A percentile compares a stretch with the other conserved stretches of the same genome.
These are phyloP conservation scores for Primulina eburnea DNA, from an alignment of 257 asterid genomes.

Conservation along the genomic window DNA sequence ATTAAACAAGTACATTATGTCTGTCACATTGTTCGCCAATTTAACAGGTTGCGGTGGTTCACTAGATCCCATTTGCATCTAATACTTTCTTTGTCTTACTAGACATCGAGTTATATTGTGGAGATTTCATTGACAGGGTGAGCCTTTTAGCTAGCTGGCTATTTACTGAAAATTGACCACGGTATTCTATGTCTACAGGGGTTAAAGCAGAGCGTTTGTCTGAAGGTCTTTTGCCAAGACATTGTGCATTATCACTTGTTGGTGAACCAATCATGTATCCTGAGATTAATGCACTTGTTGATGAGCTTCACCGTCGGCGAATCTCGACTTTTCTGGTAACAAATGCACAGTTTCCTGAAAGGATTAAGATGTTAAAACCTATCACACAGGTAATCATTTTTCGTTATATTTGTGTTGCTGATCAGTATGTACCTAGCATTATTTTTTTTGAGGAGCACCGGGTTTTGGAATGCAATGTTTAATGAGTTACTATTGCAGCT, in stretches of 20 bases:
- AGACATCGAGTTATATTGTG: not conserved
- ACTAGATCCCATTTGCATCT: not conserved
- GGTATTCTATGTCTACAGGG: constrained; percentile 48
- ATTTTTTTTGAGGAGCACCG: not conserved
- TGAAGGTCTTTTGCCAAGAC: constrained; percentile 96
- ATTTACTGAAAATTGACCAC: constrained; percentile 27
- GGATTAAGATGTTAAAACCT: constrained; percentile 63
- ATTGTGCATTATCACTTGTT: constrained; percentile 96
- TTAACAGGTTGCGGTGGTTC: not conserved
- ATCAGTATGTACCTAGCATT: constrained; percentile 14
- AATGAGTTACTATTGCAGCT: constrained; percentile 49
- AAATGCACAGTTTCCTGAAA: constrained; percentile 97
- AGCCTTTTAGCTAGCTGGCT: constrained; percentile 19
- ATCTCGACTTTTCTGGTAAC: constrained; percentile 96
- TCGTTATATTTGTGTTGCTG: constrained; percentile 17
- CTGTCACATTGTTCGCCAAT: not conserved
- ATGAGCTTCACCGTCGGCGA: constrained; percentile 79
- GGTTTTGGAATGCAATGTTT: constrained; percentile 20
- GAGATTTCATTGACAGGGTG: not conserved
- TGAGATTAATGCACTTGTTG: constrained; percentile 80
- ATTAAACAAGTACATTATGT: no score
- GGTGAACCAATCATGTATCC: constrained; percentile 99
- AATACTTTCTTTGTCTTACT: constrained; percentile 10
- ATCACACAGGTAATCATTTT: constrained; percentile 69
- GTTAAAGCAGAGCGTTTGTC: constrained; percentile 77